Evolutionary conservation across 192 early-diverging fungal species (phyloP).

Genomic region (Rhizophagus sp.): DNA sequence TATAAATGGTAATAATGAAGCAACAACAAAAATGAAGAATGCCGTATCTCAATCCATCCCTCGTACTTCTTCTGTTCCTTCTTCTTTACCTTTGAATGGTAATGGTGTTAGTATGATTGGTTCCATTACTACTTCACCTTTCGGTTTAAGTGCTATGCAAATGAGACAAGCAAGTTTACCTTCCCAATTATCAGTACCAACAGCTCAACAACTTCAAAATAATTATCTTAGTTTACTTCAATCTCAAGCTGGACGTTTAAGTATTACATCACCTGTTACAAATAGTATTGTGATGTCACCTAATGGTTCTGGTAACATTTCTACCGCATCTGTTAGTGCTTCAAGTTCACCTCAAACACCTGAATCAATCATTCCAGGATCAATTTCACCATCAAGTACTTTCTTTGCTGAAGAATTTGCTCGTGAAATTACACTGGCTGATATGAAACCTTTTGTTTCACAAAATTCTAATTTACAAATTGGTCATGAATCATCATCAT

Average conservation of each 20-base stretch:
- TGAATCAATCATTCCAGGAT: background rate
- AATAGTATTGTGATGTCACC: background rate
- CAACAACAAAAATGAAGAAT: constrained; percentile 22
- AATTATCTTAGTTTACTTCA: background rate
- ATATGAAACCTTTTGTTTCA: background rate
- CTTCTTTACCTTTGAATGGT: background rate
- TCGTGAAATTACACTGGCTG: background rate
- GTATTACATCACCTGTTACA: background rate
- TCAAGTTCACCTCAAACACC: background rate
- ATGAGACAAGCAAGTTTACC: background rate
- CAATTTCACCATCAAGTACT: background rate
- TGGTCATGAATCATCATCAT: background rate
- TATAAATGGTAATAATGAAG: constrained; percentile 5
- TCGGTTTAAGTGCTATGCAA: background rate
- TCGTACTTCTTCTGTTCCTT: background rate
- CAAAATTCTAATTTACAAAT: background rate
- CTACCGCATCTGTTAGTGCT: background rate
- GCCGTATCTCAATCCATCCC: background rate
- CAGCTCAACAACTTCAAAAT: background rate
- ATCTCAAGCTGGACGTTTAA: background rate
- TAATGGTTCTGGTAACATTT: background rate
- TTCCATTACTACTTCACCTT: background rate
- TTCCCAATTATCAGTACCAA: background rate
- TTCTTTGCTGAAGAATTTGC: constrained; percentile 7
- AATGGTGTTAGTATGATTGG: background rate